Evolutionary conservation across 2,329 filamentous ascomycete species (phyloP).

Genomic region (Colletotrichum sp.): DNA sequence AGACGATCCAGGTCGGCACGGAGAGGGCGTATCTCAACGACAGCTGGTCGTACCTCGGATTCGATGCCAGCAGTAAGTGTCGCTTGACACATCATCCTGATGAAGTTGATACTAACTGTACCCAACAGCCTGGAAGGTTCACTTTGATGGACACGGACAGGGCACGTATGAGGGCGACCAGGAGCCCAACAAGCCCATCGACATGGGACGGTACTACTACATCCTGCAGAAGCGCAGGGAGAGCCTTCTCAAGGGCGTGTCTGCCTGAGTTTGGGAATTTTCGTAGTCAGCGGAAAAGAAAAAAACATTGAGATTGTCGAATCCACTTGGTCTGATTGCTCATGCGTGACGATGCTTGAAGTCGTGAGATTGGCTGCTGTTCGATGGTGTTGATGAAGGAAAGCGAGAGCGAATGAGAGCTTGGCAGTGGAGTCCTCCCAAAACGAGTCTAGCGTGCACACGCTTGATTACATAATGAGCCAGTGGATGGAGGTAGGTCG

Average conservation of each 20-base stretch:
- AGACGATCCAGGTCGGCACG: slow-evolving; percentile 43
- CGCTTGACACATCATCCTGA: rapidly evolving
- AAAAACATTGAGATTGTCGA: neutral
- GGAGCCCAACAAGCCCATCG: neutral
- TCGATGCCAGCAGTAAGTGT: slow-evolving; percentile 50
- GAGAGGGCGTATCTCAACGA: slow-evolving; percentile 51
- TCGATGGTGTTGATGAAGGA: neutral
- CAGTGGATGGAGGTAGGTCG: neutral
- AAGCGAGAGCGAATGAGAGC: neutral
- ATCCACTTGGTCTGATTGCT: neutral
- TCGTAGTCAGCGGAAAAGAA: neutral
- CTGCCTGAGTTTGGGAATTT: rapidly evolving
- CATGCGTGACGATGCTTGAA: neutral
- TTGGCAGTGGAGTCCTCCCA: neutral
- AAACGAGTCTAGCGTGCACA: neutral
- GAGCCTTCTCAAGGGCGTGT: neutral
- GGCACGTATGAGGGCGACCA: slow-evolving; percentile 35
- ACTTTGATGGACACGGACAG: slow-evolving; percentile 42
- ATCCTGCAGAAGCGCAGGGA: slow-evolving; percentile 37
- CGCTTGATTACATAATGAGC: neutral
- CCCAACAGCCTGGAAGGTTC: slow-evolving; percentile 38
- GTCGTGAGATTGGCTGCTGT: neutral
- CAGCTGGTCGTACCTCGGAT: slow-evolving; percentile 50
- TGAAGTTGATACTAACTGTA: slow-evolving; percentile 24
- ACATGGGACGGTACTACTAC: slow-evolving; percentile 38